Evolutionary conservation across 306 rosid species (phyloP).

Genomic region (Prunus fruticosa): DNA sequence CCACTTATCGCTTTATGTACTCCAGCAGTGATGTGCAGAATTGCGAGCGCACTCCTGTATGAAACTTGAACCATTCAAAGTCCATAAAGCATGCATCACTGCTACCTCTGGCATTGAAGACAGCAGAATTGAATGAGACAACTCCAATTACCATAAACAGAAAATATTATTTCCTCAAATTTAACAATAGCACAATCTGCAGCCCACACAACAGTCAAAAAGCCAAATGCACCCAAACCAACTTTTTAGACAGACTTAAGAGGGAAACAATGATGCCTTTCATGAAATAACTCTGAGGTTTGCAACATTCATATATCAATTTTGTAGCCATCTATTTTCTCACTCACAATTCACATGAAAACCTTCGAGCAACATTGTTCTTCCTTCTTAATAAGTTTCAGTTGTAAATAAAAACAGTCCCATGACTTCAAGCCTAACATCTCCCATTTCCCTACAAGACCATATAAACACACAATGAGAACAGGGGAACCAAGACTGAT

Average conservation of each 20-base stretch:
- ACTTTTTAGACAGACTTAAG: not conserved
- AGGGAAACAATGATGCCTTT: not conserved
- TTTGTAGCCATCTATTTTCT: not conserved
- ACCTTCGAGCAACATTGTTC: not conserved
- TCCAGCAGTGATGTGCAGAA: constrained; percentile 10
- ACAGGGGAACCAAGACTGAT: not conserved
- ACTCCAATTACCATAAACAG: not conserved
- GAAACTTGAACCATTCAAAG: constrained; percentile 2
- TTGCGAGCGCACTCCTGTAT: not conserved
- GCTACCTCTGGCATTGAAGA: constrained; percentile 13
- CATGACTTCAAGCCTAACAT: not conserved
- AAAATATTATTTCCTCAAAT: not conserved
- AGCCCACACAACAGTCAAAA: not conserved
- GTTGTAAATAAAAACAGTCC: not conserved
- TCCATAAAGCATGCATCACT: constrained; percentile 10
- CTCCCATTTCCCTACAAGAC: not conserved
- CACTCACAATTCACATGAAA: not conserved
- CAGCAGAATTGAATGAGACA: not conserved
- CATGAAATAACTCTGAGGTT: not conserved
- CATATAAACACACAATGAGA: not conserved
- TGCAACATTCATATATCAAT: not conserved
- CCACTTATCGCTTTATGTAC: constrained; percentile 12
- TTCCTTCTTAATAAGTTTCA: not conserved
- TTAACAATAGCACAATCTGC: not conserved
- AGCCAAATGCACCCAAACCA: not conserved